Evolutionary conservation across 1,139 yeast genomes (phyloP).

Genomic region (Kurtzmaniella quercitrusa): DNA sequence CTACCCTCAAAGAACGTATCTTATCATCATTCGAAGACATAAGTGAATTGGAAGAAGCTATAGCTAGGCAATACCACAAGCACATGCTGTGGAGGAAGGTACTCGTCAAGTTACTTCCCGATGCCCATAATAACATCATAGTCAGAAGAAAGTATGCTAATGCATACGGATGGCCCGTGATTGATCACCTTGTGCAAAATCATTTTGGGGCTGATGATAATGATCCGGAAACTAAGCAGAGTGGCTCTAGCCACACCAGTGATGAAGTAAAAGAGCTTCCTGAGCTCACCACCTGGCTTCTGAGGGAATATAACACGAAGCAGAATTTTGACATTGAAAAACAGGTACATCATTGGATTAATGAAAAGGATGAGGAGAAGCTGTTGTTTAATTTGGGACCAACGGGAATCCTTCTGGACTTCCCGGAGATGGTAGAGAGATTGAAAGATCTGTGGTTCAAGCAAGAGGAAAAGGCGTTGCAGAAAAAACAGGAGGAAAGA

Average conservation of each 20-base stretch:
- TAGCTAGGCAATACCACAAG: slow-evolving; percentile 86
- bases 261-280: slow-evolving; percentile 18
- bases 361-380: slow-evolving; percentile 42
- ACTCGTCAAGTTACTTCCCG: slow-evolving; percentile 78
- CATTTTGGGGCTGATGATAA: slow-evolving; percentile 21
- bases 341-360: slow-evolving; percentile 48
- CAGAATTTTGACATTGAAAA: slow-evolving; percentile 35
- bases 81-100: slow-evolving; percentile 91
- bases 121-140: slow-evolving; percentile 91
- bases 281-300: slow-evolving; percentile 28
- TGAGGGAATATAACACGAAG: slow-evolving; percentile 30
- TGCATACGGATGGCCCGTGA: slow-evolving; percentile 95
- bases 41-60: slow-evolving; percentile 61
- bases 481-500: background rate
- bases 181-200: slow-evolving; percentile 64
- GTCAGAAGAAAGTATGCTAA: slow-evolving; percentile 88
- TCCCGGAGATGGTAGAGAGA: slow-evolving; percentile 48
- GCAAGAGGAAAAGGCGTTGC: background rate
- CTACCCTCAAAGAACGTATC: slow-evolving; percentile 15
- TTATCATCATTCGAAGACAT: slow-evolving; percentile 23
- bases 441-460: slow-evolving; percentile 35
- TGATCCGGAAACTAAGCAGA: slow-evolving; percentile 1
- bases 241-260: slow-evolving; percentile 7
- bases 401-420: slow-evolving; percentile 62
- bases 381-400: slow-evolving; percentile 65